A percentile compares a stretch with the other conserved stretches of the same genome.
Evolutionary conservation across 768 basidiomycete genomes (phyloP).

Genomic region (Paxillus rubicundulus): DNA sequence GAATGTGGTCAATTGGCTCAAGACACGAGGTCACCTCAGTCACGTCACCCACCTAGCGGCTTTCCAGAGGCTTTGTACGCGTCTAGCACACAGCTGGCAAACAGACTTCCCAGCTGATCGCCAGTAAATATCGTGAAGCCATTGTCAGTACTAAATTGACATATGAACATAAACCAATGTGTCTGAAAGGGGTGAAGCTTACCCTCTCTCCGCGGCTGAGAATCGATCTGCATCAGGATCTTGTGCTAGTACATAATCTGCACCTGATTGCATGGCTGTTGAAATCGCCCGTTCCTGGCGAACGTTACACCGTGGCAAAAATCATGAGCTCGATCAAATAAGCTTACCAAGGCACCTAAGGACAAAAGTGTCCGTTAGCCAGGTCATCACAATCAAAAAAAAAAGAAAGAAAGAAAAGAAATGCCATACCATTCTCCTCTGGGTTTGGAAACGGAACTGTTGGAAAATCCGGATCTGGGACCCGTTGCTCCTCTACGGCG

Average conservation of each 20-base stretch:
- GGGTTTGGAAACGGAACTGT: slow-evolving; percentile 88
- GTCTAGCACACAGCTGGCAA: slow-evolving; percentile 47
- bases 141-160: slow-evolving; percentile 34
- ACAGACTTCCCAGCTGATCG: slow-evolving; percentile 71
- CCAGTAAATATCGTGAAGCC: slow-evolving; percentile 76
- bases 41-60: slow-evolving; percentile 36
- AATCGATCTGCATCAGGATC: slow-evolving; percentile 90
- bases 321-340: neutral
- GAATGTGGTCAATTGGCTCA: slow-evolving; percentile 35
- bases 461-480: slow-evolving; percentile 82
- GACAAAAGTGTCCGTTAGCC: neutral
- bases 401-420: neutral
- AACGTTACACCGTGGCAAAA: neutral
- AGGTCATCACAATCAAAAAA: slow-evolving; percentile 1
- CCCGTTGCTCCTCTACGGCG: slow-evolving; percentile 62
- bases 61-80: slow-evolving; percentile 46
- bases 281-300: slow-evolving; percentile 68
- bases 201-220: slow-evolving; percentile 71
- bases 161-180: slow-evolving; percentile 1
- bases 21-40: slow-evolving; percentile 40
- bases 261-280: slow-evolving; percentile 53
- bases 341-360: slow-evolving; percentile 48
- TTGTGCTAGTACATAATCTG: slow-evolving; percentile 75
- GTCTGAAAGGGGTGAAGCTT: slow-evolving; percentile 10
- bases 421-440: slow-evolving; percentile 71